phyloP scores from a whole-genome alignment of 805 yeast genomes.

The Starmerella etchellsii region DNA sequence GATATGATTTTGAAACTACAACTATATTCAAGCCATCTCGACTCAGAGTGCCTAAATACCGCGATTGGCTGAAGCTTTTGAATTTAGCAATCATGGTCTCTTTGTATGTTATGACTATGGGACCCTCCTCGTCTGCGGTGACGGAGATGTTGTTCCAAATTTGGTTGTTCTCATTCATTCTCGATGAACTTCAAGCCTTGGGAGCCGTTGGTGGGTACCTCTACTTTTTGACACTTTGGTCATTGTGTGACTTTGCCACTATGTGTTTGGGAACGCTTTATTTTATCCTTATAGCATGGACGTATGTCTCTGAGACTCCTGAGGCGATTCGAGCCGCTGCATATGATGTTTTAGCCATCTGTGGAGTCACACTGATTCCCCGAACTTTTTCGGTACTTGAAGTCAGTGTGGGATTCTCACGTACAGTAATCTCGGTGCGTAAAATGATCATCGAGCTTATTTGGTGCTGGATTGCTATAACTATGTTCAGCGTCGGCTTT shows the following conservation, averaged over 20 bases:
- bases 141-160: constrained; percentile 34
- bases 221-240: constrained; percentile 42
- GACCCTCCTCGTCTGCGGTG: constrained; percentile 4
- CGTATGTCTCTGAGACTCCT: constrained; percentile 6
- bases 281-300: constrained; percentile 19
- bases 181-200: constrained; percentile 36
- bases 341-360: constrained; percentile 28
- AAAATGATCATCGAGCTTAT: constrained; percentile 40
- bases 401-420: constrained; percentile 39
- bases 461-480: constrained; percentile 37
- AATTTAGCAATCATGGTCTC: constrained; percentile 26
- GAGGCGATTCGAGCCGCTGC: constrained; percentile 9
- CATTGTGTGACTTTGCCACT: constrained; percentile 36
- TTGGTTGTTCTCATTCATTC: constrained; percentile 35
- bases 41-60: constrained; percentile 30
- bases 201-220: constrained; percentile 35
- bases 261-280: constrained; percentile 30
- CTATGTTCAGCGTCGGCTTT: constrained; percentile 42
- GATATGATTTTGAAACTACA: constrained; percentile 28
- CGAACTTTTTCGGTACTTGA: constrained; percentile 39
- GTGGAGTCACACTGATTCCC: constrained; percentile 38
- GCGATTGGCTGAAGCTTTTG: constrained; percentile 25
- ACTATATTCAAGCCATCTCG: constrained; percentile 29
- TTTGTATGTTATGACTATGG: constrained; percentile 24
- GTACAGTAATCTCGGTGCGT: constrained; percentile 39